These are phyloP conservation scores for Fusarium hainanense DNA, from an alignment of 2,329 filamentous ascomycete genomes.

Conservation along the genomic window DNA sequence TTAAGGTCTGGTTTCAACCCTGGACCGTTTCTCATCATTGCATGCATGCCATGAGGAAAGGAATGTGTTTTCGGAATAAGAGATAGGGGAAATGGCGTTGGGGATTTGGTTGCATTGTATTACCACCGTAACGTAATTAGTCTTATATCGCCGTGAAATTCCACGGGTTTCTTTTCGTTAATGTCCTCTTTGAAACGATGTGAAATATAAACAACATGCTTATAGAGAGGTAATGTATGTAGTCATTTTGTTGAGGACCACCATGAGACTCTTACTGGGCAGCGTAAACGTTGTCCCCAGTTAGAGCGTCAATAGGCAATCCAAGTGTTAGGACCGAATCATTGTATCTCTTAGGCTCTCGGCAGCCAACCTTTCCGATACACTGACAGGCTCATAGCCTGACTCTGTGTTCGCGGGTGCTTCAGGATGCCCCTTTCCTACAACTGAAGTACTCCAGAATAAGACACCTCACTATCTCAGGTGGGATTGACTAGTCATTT, in stretches of 20 bases:
- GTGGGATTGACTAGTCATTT: background rate
- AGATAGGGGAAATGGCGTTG: constrained; percentile 36
- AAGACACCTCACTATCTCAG: background rate
- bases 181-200: background rate
- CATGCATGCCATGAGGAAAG: constrained; percentile 38
- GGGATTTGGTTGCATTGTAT: constrained; percentile 33
- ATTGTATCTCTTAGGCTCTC: background rate
- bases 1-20: constrained; percentile 23
- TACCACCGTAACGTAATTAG: constrained; percentile 29
- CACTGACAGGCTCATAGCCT: background rate
- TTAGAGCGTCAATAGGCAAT: background rate
- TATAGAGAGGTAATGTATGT: background rate
- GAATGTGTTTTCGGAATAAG: constrained; percentile 30
- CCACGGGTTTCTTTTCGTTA: background rate
- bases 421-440: background rate
- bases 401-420: background rate
- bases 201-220: background rate
- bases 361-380: background rate
- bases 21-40: constrained; percentile 21
- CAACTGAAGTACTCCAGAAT: background rate
- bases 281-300: background rate
- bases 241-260: background rate
- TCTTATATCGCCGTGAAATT: constrained; percentile 13
- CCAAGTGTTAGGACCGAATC: background rate
- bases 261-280: background rate